These are phyloP conservation scores for Hyphopichia wangnamkhiaoensis DNA, from an alignment of 1,139 yeast genomes.

Conservation along the genomic window DNA sequence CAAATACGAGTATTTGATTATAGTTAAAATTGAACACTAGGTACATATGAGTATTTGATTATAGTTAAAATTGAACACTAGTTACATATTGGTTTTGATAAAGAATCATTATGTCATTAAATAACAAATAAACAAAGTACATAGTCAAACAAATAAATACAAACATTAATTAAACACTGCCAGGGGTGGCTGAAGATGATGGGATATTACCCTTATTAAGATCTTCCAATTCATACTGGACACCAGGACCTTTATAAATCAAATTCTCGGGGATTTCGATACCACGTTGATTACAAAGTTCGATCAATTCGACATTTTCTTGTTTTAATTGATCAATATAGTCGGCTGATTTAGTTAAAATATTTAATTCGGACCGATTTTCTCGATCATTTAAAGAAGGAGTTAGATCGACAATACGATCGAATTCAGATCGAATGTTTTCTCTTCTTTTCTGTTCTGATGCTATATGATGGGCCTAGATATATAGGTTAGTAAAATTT, in stretches of 20 bases:
- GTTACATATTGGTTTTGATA: conserved; percentile 22
- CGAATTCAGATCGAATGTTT: conserved; percentile 49
- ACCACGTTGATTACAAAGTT: conserved; percentile 36
- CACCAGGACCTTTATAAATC: conserved; percentile 41
- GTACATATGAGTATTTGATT: conserved; percentile 18
- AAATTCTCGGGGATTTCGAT: conserved; percentile 40
- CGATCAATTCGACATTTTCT: conserved; percentile 39
- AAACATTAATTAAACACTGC: background rate
- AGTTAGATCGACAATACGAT: conserved; percentile 43
- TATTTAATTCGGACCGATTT: conserved; percentile 46
- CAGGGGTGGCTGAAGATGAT: background rate
- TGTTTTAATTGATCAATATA: conserved; percentile 43
- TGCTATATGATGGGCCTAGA: conserved; percentile 51
- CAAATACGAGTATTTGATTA: conserved; percentile 20
- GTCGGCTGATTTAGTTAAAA: conserved; percentile 48
- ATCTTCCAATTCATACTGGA: conserved; percentile 1
- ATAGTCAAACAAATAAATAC: background rate
- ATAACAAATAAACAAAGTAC: too few species aligned
- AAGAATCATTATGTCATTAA: too few species aligned
- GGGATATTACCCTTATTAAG: background rate
- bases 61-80: conserved; percentile 21
- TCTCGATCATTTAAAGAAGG: conserved; percentile 45
- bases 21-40: conserved; percentile 20
- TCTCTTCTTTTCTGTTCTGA: conserved; percentile 51
- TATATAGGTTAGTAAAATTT: background rate